These are phyloP conservation scores for Pseudocercospora vitis DNA, from an alignment of 2,329 filamentous ascomycete species.

Conservation along the genomic window DNA sequence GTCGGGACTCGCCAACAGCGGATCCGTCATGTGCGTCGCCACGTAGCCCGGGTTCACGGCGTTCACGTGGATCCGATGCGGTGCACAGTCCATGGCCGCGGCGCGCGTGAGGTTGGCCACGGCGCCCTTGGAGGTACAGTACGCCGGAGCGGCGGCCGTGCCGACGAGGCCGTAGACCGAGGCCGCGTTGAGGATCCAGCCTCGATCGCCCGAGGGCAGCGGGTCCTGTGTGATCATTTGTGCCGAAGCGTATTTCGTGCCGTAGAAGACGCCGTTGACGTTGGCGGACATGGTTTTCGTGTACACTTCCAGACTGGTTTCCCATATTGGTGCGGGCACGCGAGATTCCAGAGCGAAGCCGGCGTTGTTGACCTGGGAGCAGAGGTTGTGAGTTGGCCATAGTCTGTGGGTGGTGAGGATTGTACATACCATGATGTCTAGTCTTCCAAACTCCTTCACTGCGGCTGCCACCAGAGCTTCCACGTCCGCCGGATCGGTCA, in stretches of 20 bases:
- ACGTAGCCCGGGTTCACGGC: slow-evolving; percentile 24
- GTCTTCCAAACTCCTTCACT: slow-evolving; percentile 36
- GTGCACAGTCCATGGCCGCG: slow-evolving; percentile 26
- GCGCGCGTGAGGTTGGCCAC: slow-evolving; percentile 26
- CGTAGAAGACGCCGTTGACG: slow-evolving; percentile 43
- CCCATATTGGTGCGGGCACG: slow-evolving; percentile 45
- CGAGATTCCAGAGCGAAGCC: slow-evolving; percentile 38
- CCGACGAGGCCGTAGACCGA: slow-evolving; percentile 47
- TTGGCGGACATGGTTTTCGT: slow-evolving; percentile 44
- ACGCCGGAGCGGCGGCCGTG: slow-evolving; percentile 10
- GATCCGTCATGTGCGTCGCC: slow-evolving; percentile 26
- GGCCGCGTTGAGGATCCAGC: slow-evolving; percentile 53
- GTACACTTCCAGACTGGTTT: slow-evolving; percentile 48
- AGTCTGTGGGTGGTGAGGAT: background rate
- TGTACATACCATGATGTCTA: slow-evolving; percentile 36
- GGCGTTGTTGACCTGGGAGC: slow-evolving; percentile 39
- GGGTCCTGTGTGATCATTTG: slow-evolving; percentile 55
- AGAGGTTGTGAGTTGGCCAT: background rate
- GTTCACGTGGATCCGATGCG: slow-evolving; percentile 22
- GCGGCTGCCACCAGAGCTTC: slow-evolving; percentile 33
- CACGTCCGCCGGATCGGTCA: slow-evolving; percentile 36
- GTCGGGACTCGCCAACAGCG: slow-evolving; percentile 9
- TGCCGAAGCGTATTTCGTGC: slow-evolving; percentile 47
- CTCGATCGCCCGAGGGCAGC: slow-evolving; percentile 42
- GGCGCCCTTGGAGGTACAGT: slow-evolving; percentile 27